Percentiles rank a stretch among this genome's conserved stretches.
Conservation (phyloP, 208 protist species). For the Ichthyophonus hoferi region DNA sequence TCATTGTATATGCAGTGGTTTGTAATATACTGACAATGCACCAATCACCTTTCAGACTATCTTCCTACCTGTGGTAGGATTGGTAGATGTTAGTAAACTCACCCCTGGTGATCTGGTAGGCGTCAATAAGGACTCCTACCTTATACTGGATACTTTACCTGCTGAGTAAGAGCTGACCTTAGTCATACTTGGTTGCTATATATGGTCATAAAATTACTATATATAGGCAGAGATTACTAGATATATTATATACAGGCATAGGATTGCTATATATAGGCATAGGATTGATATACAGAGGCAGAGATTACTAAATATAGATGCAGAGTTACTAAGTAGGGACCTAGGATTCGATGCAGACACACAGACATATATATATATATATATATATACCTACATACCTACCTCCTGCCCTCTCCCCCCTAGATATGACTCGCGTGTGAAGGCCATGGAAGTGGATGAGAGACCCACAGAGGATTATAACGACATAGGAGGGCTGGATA, state of each 20-base stretch:
- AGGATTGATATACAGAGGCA: too few relatives aligned
- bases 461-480: slow-evolving; percentile 97
- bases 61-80: slow-evolving; percentile 98
- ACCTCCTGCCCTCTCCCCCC: not conserved
- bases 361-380: not conserved
- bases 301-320: too few relatives aligned
- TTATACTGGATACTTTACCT: slow-evolving; percentile 98
- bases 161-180: slow-evolving; percentile 89
- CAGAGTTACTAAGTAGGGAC: too few relatives aligned
- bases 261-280: too few relatives aligned
- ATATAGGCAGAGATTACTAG: too few relatives aligned
- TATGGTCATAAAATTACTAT: too few relatives aligned
- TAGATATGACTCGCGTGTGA: slow-evolving; percentile 95
- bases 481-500: slow-evolving; percentile 98
- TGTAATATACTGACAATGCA: too few relatives aligned
- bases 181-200: too few relatives aligned
- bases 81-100: slow-evolving; percentile 91
- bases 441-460: slow-evolving; percentile 99
- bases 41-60: slow-evolving; percentile 96
- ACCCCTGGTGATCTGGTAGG: slow-evolving; percentile 97
- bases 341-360: too few relatives aligned
- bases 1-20: too few relatives aligned
- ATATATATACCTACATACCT: not conserved
- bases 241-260: too few relatives aligned
- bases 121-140: slow-evolving; percentile 99